Conservation (phyloP, 345 rosid species). For the Corymbia maculata region DNA sequence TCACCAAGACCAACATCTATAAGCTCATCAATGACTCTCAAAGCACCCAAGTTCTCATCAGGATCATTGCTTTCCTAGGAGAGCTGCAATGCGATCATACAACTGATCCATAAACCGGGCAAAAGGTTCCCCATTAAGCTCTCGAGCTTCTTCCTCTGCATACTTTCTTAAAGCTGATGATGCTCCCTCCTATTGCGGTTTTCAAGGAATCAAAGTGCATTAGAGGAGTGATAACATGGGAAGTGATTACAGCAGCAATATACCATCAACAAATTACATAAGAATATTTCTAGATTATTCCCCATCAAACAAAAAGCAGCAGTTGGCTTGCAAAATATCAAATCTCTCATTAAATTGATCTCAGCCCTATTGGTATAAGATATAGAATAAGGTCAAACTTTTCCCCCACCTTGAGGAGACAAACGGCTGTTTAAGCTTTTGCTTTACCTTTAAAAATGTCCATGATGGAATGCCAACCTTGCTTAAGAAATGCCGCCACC, state of each 20-base stretch:
- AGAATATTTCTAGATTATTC: background rate
- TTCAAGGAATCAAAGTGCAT: background rate
- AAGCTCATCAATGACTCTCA: constrained; percentile 84
- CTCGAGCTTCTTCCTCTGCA: constrained; percentile 80
- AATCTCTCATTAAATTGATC: background rate
- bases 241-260: background rate
- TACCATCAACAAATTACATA: background rate
- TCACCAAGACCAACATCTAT: constrained; percentile 92
- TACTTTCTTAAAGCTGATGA: constrained; percentile 76
- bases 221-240: background rate
- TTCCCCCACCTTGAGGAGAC: background rate
- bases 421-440: background rate
- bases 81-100: constrained; percentile 60
- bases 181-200: constrained; percentile 59
- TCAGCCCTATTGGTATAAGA: background rate
- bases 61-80: constrained; percentile 66
- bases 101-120: constrained; percentile 85
- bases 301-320: background rate
- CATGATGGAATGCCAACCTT: background rate
- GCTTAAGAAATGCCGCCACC: background rate
- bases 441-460: background rate
- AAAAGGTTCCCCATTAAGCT: constrained; percentile 83
- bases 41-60: constrained; percentile 87
- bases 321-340: background rate
- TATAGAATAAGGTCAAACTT: background rate